Evolutionary conservation across 495 filamentous ascomycete species (phyloP), one percentile per base, ranked within the genome.

Genomic region (Xylaria flabelliformis): DNA sequence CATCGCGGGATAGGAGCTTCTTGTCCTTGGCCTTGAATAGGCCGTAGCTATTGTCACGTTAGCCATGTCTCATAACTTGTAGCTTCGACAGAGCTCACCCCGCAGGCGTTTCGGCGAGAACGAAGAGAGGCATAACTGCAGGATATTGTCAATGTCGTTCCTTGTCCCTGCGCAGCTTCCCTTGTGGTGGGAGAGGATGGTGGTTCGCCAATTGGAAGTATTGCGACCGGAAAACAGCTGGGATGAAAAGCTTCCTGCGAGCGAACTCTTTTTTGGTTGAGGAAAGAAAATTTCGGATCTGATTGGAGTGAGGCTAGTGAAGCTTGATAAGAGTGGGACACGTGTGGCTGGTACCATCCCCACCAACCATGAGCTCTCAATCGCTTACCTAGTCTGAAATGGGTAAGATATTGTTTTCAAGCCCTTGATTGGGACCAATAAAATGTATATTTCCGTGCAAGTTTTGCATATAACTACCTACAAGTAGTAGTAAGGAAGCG

Each of bases 21-120:
- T 97, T 97, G 90, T 97, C 95, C 82, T 92, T 93, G 36, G 97
- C 93, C 85, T 99, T 98, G 85, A 98, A 93, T 77, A 99, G 89
- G 80, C 94, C 97, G 87, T 97, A 98, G 74, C 85, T 87, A 73
- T 62, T 64, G 62, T 70, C 61, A 51, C 68, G 78, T 80, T 65
- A 82, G 76, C 70, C 66, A 13, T 19, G 63, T 19, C 24, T 58
- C 41, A 6, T 5, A 0, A 72, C 42, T 29, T 70, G 67, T 53
- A 68, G 73, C 61, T 51, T 32, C 64, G 24, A 39, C 24, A 15
- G 26, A 39, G 42, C 84, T 81, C 79, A 87, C 85, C 97, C 96
- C 75, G 95, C 97, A 82, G 91, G 92, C 77, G 96, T 99, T 84
- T 99, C 96, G 70, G 92, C 91, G 70, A 97, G 89, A 82, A 93